Evolutionary conservation across 179 eudicot genomes (phyloP), one percentile per base, ranked within the genome.

Genomic region (Nepenthes alata): DNA sequence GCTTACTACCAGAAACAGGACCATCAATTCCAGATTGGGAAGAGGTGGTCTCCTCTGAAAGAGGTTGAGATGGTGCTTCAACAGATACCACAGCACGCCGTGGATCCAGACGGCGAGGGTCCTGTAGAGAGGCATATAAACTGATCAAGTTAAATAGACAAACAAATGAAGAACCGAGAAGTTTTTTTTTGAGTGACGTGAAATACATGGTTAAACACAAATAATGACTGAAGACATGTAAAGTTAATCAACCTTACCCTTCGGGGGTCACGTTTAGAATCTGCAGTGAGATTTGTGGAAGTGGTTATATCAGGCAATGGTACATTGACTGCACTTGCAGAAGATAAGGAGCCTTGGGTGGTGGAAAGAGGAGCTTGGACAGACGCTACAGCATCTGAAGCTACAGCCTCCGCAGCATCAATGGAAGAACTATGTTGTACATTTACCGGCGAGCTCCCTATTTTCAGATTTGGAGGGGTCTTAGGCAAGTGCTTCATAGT

Each of bases 51-150:
- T 85, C 88, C 65, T 87, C 95, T 63, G 67, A 55, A 55, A 64
- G 35, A 64, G 79, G 74, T 39, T 41, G 67, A 13, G 76, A 71
- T 64, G 77, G 78, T 57, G 77, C 72, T 71, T 78, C 98, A 65
- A 63, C 74, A 57, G 89, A 75, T 60, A 38, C 66, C 3, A 75
- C 65, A 57, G 58, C 65, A 64, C 91, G 85, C 62, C 97, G 77
- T 7, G 99, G 94, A 75, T 90, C 99, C 76, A 83, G 73, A 60
- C 97, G 99, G 6, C 99, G 97, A n/a, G 97, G 97, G 74, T 94
- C 97, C 99, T 94, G 77, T 55, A 61, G 67, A 63, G 38, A 55
- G 59, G 59, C 61, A 67, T 12, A 36, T n/a, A 69, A 16, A 53
- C 41, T 50, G 53, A 55, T 60, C 47, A 49, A 48, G 4, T n/a